Evolutionary conservation across 2,329 filamentous ascomycete species (phyloP).

Genomic region (Clarireedia homoeocarpa): DNA sequence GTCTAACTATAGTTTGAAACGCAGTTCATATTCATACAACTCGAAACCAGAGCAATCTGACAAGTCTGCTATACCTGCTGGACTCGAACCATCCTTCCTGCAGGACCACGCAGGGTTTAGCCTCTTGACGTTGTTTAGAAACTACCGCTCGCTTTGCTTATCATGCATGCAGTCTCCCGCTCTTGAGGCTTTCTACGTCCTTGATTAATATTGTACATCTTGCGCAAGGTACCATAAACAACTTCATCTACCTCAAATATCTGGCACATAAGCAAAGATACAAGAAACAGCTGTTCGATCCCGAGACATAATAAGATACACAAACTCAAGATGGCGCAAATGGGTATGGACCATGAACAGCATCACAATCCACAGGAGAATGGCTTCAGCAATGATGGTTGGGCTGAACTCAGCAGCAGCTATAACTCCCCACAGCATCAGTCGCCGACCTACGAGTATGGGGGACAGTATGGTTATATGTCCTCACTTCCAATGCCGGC

Average conservation of each 20-base stretch:
- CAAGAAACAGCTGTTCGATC: neutral
- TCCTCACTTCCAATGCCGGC: slow-evolving; percentile 51
- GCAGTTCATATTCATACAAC: slow-evolving; percentile 12
- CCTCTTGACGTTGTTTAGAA: slow-evolving; percentile 28
- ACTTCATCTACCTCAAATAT: slow-evolving; percentile 18
- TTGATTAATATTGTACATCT: slow-evolving; percentile 10
- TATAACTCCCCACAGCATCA: slow-evolving; percentile 50
- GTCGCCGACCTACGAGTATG: slow-evolving; percentile 63
- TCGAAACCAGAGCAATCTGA: slow-evolving; percentile 13
- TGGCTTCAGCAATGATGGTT: slow-evolving; percentile 40
- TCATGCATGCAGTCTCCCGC: slow-evolving; percentile 32
- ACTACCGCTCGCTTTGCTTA: slow-evolving; percentile 26
- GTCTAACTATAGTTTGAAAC: slow-evolving; percentile 15
- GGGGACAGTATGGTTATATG: slow-evolving; percentile 52
- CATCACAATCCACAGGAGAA: slow-evolving; percentile 26
- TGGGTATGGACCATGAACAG: slow-evolving; percentile 29
- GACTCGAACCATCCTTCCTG: slow-evolving; percentile 24
- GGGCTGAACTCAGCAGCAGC: slow-evolving; percentile 44
- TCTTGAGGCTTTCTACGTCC: slow-evolving; percentile 23
- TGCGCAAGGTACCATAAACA: slow-evolving; percentile 29
- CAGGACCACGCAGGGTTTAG: slow-evolving; percentile 24
- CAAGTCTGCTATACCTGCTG: slow-evolving; percentile 14
- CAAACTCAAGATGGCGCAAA: slow-evolving; percentile 30
- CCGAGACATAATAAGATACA: slow-evolving; percentile 24
- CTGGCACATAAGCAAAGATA: slow-evolving; percentile 10